A percentile compares a stretch with the other conserved stretches of the same genome.
These are phyloP conservation scores for Mucor racemosus DNA, from an alignment of 371 early-diverging fungal genomes.

Conservation along the genomic window DNA sequence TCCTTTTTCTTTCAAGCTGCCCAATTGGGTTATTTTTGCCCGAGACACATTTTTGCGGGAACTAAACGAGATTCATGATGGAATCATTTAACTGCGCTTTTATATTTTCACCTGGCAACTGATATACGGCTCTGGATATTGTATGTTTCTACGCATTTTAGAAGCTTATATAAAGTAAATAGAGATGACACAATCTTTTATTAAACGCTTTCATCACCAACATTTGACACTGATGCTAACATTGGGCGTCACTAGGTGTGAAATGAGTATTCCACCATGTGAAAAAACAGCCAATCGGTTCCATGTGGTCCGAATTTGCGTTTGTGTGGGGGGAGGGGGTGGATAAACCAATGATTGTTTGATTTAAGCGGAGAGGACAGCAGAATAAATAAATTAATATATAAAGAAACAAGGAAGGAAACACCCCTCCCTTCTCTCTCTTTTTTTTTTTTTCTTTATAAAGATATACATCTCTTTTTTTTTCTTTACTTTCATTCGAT, in stretches of 20 bases:
- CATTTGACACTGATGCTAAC: neutral
- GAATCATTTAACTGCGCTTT: neutral
- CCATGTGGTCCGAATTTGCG: neutral
- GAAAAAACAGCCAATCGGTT: neutral
- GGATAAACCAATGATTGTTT: neutral
- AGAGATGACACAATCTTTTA: slow-evolving; percentile 3
- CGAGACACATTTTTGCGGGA: neutral
- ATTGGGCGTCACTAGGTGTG: neutral
- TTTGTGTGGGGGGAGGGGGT: neutral
- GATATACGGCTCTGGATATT: neutral
- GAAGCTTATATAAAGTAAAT: neutral
- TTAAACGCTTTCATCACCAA: neutral
- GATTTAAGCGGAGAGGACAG: neutral
- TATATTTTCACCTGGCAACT: neutral
- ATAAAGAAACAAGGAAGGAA: neutral
- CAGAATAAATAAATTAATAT: neutral
- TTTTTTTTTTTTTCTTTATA: neutral
- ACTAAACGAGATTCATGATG: neutral
- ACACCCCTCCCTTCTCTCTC: neutral
- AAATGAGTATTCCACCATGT: neutral
- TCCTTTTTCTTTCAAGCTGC: neutral
- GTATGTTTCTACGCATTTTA: neutral
- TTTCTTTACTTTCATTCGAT: neutral
- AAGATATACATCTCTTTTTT: neutral
- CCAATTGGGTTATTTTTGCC: neutral